Percentiles rank a stretch among this genome's conserved stretches.
phyloP scores from a whole-genome alignment of 352 stramenopile genomes.

The Globisporangium irregulare region DNA sequence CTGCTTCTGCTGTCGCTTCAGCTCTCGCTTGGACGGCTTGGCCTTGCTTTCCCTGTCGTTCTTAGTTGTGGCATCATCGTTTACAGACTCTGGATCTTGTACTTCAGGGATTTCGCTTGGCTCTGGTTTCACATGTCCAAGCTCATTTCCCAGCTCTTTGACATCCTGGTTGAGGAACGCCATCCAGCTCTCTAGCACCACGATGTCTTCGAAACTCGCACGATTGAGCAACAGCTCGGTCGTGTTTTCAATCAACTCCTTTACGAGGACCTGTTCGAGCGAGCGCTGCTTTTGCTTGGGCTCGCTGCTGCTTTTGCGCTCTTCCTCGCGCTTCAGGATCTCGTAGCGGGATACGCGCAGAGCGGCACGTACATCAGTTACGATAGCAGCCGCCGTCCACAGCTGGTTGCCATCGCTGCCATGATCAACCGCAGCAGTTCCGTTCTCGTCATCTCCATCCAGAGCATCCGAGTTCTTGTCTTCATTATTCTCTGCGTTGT shows the following conservation, averaged over 20 bases:
- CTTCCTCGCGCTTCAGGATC: conserved; percentile 21
- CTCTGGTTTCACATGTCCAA: conserved; percentile 12
- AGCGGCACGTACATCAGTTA: conserved; percentile 33
- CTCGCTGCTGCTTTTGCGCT: conserved; percentile 4
- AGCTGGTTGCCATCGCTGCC: neutral
- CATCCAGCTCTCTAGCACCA: conserved; percentile 42
- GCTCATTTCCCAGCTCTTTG: neutral
- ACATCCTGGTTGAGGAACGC: conserved; percentile 24
- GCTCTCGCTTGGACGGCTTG: conserved; percentile 17
- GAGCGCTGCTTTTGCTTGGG: conserved; percentile 23
- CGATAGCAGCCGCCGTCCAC: conserved; percentile 23
- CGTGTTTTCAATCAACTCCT: conserved; percentile 59
- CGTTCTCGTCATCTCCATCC: conserved; percentile 6
- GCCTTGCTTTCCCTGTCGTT: neutral
- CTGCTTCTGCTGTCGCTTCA: conserved; percentile 12
- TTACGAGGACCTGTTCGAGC: conserved; percentile 39
- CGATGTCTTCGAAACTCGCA: conserved; percentile 28
- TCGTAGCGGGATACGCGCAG: conserved; percentile 30
- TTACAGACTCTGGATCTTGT: neutral
- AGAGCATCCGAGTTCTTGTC: conserved; percentile 1
- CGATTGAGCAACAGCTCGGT: conserved; percentile 66
- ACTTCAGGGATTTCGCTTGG: neutral
- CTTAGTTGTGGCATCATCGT: neutral
- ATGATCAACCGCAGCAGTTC: conserved; percentile 6
- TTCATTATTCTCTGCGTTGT: conserved; percentile 18